Evolutionary conservation across 768 basidiomycete species (phyloP).

Genomic region (Tubosaeta brunneosetosa): DNA sequence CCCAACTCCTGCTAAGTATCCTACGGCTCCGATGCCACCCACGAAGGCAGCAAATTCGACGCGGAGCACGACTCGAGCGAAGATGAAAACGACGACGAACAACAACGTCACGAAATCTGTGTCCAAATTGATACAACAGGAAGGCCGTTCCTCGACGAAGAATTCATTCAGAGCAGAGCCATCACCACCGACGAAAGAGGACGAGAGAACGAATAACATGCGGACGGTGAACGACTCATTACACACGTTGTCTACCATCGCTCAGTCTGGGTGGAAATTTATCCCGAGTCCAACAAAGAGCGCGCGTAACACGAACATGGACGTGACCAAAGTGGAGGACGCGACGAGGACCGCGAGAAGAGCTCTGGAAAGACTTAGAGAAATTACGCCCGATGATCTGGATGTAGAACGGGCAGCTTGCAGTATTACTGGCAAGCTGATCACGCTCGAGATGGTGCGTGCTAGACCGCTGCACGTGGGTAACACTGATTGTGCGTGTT

Average conservation of each 20-base stretch:
- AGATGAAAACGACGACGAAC: neutral
- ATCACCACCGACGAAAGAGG: constrained; percentile 24
- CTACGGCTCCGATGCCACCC: constrained; percentile 9
- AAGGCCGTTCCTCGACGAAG: constrained; percentile 27
- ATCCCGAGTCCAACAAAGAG: constrained; percentile 23
- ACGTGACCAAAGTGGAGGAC: constrained; percentile 34
- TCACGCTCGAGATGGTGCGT: constrained; percentile 68
- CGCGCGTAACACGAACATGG: constrained; percentile 15
- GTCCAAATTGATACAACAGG: constrained; percentile 26
- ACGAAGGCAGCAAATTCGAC: constrained; percentile 1
- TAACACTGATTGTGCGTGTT: neutral
- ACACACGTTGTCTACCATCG: constrained; percentile 47
- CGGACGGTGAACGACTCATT: constrained; percentile 57
- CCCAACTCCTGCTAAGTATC: neutral
- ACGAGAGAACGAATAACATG: constrained; percentile 49
- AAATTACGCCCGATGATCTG: constrained; percentile 41
- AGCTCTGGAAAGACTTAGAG: constrained; percentile 46
- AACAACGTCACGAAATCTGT: constrained; percentile 17
- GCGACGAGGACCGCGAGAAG: constrained; percentile 34
- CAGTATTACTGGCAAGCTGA: constrained; percentile 62
- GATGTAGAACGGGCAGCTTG: constrained; percentile 74
- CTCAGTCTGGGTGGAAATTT: constrained; percentile 61
- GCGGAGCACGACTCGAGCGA: constrained; percentile 15
- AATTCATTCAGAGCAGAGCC: constrained; percentile 5
- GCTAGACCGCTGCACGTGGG: neutral